Evolutionary conservation across 148 eudicot species (phyloP), one percentile per base, ranked within the genome.

Genomic region (Agrostemma githago): DNA sequence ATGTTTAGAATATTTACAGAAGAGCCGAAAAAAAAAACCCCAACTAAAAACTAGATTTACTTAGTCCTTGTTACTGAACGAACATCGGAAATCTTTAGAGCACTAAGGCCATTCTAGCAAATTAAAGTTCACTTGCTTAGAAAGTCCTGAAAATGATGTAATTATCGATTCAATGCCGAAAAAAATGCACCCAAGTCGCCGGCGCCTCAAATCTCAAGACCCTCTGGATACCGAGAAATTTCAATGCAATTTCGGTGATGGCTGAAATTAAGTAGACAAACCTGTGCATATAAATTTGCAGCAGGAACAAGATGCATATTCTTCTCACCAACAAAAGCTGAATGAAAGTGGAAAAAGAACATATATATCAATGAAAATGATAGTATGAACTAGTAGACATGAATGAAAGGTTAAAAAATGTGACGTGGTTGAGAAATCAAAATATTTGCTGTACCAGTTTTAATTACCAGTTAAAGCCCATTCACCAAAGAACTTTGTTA

Each of bases 231-330:
- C 19, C 20, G 9, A 59, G 26, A 59, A 59, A 19, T 4, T 20
- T 59, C 19, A 19, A 6, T 26, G 9, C 62, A 59, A 59, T 59
- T 2, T 3, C n/a, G 19, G 9, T n/a, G 62, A 5, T 26, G 20
- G 0, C 21, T 20, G 20, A 21, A 59, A 26, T 57, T 42, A 75
- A 68, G 51, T 34, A 72, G 59, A 70, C 73, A 51, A 76, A 94
- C 97, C 97, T 95, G 98, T 73, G 89, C 84, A 75, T 90, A 95
- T 72, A 85, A 84, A 79, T 95, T 84, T 77, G 96, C 96, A 73
- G 98, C 92, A 77, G 90, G 84, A 82, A 92, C 74, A 58, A 95
- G 84, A 73, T 95, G 92, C 8, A 69, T 71, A 79, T 95, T 90
- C 75, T 85, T 86, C 51, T 83, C 66, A 48, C 98, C 98, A 57